A percentile compares a stretch with the other conserved stretches of the same genome.
Evolutionary conservation across 1,284 basidiomycete species (phyloP).

Genomic region (Trametes polyzona): DNA sequence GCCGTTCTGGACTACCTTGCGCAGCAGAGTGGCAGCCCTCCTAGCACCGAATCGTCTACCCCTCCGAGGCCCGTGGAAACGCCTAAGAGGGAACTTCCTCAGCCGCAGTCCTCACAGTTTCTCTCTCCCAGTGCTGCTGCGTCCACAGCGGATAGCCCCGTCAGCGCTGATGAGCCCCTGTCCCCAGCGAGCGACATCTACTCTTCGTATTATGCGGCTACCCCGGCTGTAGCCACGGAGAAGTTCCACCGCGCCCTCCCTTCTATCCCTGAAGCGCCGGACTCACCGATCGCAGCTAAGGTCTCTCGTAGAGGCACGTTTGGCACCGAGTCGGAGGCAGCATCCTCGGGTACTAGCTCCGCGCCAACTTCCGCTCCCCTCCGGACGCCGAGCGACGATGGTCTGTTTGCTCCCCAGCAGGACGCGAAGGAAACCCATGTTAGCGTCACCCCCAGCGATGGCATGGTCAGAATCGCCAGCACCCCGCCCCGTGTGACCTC

Average conservation of each 20-base stretch:
- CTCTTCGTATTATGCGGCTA: slow-evolving; percentile 19
- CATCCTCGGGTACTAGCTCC: slow-evolving; percentile 8
- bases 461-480: slow-evolving; percentile 7
- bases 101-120: slow-evolving; percentile 13
- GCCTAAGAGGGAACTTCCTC: slow-evolving; percentile 1
- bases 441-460: slow-evolving; percentile 11
- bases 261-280: slow-evolving; percentile 23
- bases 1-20: slow-evolving; percentile 17
- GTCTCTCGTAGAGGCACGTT: slow-evolving; percentile 16
- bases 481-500: slow-evolving; percentile 14
- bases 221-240: slow-evolving; percentile 9
- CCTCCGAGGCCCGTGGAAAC: slow-evolving; percentile 1
- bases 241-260: slow-evolving; percentile 22
- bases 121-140: slow-evolving; percentile 6
- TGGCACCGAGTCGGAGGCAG: slow-evolving; percentile 7
- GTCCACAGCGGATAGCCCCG: slow-evolving; percentile 16
- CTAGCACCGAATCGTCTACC: slow-evolving; percentile 5
- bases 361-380: slow-evolving; percentile 19
- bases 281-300: slow-evolving; percentile 13
- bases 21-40: slow-evolving; percentile 19
- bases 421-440: neutral
- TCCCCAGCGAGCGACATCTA: slow-evolving; percentile 27
- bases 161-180: slow-evolving; percentile 15
- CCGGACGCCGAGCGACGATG: slow-evolving; percentile 17
- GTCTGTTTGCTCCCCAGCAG: slow-evolving; percentile 1